Evolutionary conservation across 1,284 basidiomycete genomes (phyloP).

Genomic region (Cutaneotrichosporon cutaneum): DNA sequence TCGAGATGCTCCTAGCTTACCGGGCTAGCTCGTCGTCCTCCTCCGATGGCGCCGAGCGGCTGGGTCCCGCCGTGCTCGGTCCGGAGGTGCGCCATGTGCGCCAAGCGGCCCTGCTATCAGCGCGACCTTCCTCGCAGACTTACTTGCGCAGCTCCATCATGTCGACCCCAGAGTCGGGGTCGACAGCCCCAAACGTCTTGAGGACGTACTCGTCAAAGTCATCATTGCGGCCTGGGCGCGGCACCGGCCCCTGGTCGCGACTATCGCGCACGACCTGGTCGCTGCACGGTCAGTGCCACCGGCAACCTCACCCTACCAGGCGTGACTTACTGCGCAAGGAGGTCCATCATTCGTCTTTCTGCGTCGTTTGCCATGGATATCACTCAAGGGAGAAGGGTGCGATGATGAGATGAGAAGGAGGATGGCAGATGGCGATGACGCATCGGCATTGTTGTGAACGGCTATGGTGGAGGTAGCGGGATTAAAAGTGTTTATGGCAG

Average conservation of each 20-base stretch:
- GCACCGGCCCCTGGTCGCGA: constrained; percentile 14
- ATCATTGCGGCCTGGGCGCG: constrained; percentile 31
- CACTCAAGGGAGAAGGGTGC: background rate
- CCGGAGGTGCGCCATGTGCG: constrained; percentile 39
- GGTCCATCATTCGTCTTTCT: background rate
- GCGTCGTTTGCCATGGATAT: constrained; percentile 2
- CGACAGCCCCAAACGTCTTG: constrained; percentile 23
- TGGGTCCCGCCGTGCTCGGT: constrained; percentile 15
- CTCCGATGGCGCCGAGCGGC: constrained; percentile 3
- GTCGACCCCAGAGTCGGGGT: constrained; percentile 25
- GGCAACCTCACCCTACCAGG: too few relatives aligned
- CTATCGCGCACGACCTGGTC: background rate
- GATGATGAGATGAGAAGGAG: background rate
- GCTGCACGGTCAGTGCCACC: background rate
- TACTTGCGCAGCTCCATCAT: constrained; percentile 36
- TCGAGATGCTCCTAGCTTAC: constrained; percentile 26
- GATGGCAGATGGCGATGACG: background rate
- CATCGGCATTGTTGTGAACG: too few relatives aligned
- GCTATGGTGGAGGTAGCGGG: background rate
- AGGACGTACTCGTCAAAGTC: constrained; percentile 42
- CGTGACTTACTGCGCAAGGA: background rate
- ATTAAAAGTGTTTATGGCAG: background rate
- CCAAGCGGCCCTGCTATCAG: constrained; percentile 41
- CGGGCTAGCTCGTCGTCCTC: constrained; percentile 43
- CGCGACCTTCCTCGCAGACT: background rate